Evolutionary conservation across 805 yeast genomes (phyloP), one percentile per base, ranked within the genome.

Genomic region (Kodamaea neixiangensis): DNA sequence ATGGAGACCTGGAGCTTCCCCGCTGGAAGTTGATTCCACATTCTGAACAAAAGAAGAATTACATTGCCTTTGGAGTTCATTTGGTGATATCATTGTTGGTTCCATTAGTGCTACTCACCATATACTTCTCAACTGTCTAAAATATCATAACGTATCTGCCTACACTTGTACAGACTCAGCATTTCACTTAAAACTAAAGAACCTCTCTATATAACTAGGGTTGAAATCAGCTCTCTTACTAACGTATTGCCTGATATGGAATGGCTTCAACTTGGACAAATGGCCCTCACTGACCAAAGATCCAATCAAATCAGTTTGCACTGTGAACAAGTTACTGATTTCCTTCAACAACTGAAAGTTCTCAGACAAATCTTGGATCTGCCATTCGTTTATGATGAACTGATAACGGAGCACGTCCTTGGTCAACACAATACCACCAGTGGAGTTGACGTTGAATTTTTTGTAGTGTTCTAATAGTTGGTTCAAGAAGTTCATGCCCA

Each of bases 271-370:
- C 50, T 76, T 77, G 1, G 85, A 83, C 54, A 91, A 72, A 58
- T 85, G 89, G 1, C 96, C 94, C 61, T 90, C 97, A 38, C 85
- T 83, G 2, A 90, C 83, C 61, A 91, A 75, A 1, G 96, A 87
- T 55, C 83, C 83, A 49, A 91, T 71, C 58, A 89, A 77, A 51
- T 87, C 87, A 1, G 93, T 87, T 62, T 88, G 94, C 14, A 89
- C 96, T 0, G 96, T 86, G 65, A 85, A 92, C 52, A 92, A 71
- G 60, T 89, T 89, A 29, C 93, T 90, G 54, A 92, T 79, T 58
- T 91, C 97, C 63, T 90, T 81, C 54, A 92, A 70, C 10, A 89
- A 77, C 46, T 82, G 82, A 69, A 88, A 86, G 51, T 79, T 78
- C 31, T 83, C 87, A 3, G 83, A 71, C 22, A 89, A 68, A 39